These are phyloP conservation scores for Nakazawaea pomicola DNA, from an alignment of 805 yeast species.

Conservation along the genomic window DNA sequence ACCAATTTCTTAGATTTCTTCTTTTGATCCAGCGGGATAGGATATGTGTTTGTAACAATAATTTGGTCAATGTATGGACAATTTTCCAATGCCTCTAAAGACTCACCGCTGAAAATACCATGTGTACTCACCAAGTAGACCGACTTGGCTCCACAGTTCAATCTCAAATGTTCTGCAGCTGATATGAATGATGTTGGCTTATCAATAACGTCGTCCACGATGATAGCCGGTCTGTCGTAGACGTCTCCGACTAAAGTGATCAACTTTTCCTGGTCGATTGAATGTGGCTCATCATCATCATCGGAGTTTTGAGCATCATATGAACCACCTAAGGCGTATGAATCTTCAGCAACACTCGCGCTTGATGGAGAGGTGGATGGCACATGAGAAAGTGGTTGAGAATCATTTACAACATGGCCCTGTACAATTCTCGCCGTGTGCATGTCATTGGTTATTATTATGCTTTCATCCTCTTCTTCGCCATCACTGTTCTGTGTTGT, in stretches of 20 bases:
- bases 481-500: conserved; percentile 24
- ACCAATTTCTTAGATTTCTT: conserved; percentile 63
- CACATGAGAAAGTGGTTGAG: conserved; percentile 35
- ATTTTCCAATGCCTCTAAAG: conserved; percentile 72
- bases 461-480: conserved; percentile 58
- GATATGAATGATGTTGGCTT: conserved; percentile 91
- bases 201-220: conserved; percentile 95
- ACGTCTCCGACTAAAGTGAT: conserved; percentile 97
- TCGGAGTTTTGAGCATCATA: conserved; percentile 82
- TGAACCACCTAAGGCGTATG: conserved; percentile 74
- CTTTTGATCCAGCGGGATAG: conserved; percentile 62
- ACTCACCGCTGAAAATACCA: conserved; percentile 86
- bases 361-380: background rate
- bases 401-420: conserved; percentile 96
- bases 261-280: conserved; percentile 67
- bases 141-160: conserved; percentile 92
- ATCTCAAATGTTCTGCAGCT: conserved; percentile 95
- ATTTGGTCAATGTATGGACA: conserved; percentile 84
- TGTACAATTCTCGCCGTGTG: conserved; percentile 95
- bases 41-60: conserved; percentile 95
- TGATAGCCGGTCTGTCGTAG: conserved; percentile 83
- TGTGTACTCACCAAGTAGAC: conserved; percentile 94
- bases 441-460: conserved; percentile 69
- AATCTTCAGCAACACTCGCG: conserved; percentile 10
- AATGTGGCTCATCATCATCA: conserved; percentile 74